Evolutionary conservation across 805 yeast genomes (phyloP), one percentile per base, ranked within the genome.

Genomic region (Teunomyces atbi): DNA sequence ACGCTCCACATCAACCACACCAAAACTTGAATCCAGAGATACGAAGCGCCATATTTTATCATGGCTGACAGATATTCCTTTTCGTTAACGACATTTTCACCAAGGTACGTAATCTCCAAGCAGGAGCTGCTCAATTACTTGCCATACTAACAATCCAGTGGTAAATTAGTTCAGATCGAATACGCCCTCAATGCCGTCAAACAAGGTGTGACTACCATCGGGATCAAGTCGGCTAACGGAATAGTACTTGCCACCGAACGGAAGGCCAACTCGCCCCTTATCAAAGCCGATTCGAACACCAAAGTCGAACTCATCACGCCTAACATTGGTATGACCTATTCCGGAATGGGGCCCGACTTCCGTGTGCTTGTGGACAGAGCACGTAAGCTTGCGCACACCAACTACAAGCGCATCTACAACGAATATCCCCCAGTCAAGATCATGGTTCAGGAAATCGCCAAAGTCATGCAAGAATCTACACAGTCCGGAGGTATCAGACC

Each of bases 331-430:
- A 89, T 94, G 78, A 91, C 96, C 3, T 94, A 94, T 69, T 79
- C 96, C 5, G 99, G 99, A 15, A 91, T 94, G 98, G 98, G 98
- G 20, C 99, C 99, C 18, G 99, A 94, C 66, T 94, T 87, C 73
- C 79, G 99, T 54, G 96, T 94, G 12, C 78, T 94, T 28, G 89
- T 91, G 42, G 98, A 94, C 70, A 86, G 86, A 66, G 89, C 98
- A 8, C 82, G 99, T 59, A 91, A 89, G 67, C 83, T 87, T 49
- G 88, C 97, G 37, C 98, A 94, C 66, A 84, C 97, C 18, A 81
- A 86, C 61, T 94, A 94, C 70, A 91, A 92, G 72, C 82, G 96
- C 64, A 76, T 91, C 50, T 94, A 92, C 72, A 91, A 92, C 64
- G 98, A 94, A 68, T 89, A 94, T 68, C 99, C 99, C 10, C 97